Evolutionary conservation across 2,329 filamentous ascomycete species (phyloP).

Genomic region (Arthrobotrys iridis): DNA sequence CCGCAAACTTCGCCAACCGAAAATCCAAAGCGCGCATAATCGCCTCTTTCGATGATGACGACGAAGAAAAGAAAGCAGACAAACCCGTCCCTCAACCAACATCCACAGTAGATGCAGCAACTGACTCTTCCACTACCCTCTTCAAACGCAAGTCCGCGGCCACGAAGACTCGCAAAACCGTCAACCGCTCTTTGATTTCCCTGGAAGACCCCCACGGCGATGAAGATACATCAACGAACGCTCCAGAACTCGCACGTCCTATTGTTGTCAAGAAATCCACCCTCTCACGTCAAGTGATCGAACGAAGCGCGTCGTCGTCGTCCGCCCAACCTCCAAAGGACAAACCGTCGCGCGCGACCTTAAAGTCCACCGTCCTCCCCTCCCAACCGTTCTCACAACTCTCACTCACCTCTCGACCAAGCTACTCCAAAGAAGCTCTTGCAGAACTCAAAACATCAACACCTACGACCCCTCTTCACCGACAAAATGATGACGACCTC

Average conservation of each 20-base stretch:
- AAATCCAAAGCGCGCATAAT: constrained; percentile 52
- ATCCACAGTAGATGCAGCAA: neutral
- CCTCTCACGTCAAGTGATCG: constrained; percentile 32
- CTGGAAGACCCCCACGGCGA: constrained; percentile 38
- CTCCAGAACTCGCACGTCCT: constrained; percentile 20
- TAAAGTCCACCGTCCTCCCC: constrained; percentile 30
- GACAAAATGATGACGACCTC: constrained; percentile 9
- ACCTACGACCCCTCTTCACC: constrained; percentile 43
- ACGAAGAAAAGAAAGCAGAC: neutral
- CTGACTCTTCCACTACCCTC: constrained; percentile 20
- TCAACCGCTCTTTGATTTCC: constrained; percentile 26
- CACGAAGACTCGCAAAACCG: constrained; percentile 35
- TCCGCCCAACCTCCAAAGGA: constrained; percentile 11
- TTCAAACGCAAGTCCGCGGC: constrained; percentile 51
- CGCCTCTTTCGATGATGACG: constrained; percentile 41
- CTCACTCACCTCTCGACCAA: constrained; percentile 35
- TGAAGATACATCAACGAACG: constrained; percentile 12
- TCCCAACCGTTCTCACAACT: constrained; percentile 50
- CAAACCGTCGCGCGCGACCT: constrained; percentile 27
- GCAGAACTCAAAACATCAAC: constrained; percentile 47
- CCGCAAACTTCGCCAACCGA: constrained; percentile 41
- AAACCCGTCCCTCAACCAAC: neutral
- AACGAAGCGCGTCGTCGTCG: constrained; percentile 33
- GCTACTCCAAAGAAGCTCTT: constrained; percentile 48
- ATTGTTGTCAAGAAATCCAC: constrained; percentile 48